These are phyloP conservation scores for Biscogniauxia marginata DNA, from an alignment of 2,329 filamentous ascomycete genomes.

Conservation along the genomic window DNA sequence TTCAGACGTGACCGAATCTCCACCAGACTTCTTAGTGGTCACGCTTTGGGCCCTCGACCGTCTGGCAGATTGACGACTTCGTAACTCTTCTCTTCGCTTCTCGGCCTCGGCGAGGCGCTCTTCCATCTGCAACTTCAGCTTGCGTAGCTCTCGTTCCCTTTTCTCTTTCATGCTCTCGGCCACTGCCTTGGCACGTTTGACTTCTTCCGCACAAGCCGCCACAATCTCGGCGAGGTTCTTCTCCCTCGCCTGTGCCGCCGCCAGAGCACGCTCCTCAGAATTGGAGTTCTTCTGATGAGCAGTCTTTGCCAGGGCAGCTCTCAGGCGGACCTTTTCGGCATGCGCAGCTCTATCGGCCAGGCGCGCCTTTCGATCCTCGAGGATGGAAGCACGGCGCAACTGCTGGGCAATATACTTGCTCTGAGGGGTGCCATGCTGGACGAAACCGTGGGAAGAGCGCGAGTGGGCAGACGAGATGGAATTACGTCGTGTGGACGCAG, in stretches of 20 bases:
- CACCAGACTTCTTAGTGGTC: slow-evolving; percentile 35
- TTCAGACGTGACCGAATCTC: slow-evolving; percentile 42
- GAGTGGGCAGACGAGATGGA: slow-evolving; percentile 76
- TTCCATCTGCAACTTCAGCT: slow-evolving; percentile 72
- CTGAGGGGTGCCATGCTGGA: slow-evolving; percentile 56
- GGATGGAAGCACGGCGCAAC: slow-evolving; percentile 74
- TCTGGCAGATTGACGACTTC: slow-evolving; percentile 52
- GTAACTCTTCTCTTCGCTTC: slow-evolving; percentile 64
- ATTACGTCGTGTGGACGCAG: slow-evolving; percentile 75
- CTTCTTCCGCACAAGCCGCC: slow-evolving; percentile 77
- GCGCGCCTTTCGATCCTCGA: slow-evolving; percentile 76
- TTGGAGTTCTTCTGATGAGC: slow-evolving; percentile 61
- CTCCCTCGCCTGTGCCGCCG: slow-evolving; percentile 75
- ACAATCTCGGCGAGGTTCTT: slow-evolving; percentile 81
- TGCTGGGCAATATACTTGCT: slow-evolving; percentile 79
- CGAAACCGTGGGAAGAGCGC: slow-evolving; percentile 62
- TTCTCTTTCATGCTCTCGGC: slow-evolving; percentile 80
- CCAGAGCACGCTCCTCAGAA: slow-evolving; percentile 74
- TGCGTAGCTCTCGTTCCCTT: slow-evolving; percentile 69
- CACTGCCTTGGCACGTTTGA: slow-evolving; percentile 78
- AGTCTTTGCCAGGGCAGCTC: slow-evolving; percentile 72
- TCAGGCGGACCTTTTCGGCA: slow-evolving; percentile 77
- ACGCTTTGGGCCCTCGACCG: slow-evolving; percentile 54
- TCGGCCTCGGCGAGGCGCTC: slow-evolving; percentile 78
- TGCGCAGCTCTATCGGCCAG: slow-evolving; percentile 78